phyloP scores from a whole-genome alignment of 2,329 filamentous ascomycete species.

The Aureobasidium sp. region DNA sequence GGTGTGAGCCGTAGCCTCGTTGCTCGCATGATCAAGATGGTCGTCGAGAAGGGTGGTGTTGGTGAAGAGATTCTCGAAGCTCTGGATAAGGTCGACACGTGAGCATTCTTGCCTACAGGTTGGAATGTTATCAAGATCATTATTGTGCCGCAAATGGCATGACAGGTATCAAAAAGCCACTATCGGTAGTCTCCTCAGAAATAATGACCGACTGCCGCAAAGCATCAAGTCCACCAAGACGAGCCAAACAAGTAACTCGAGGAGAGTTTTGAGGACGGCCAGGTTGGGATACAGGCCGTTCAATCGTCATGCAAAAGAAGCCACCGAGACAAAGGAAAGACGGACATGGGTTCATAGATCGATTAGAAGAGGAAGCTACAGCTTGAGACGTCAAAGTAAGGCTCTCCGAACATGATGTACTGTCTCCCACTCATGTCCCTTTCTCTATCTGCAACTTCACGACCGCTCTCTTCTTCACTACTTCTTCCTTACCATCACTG shows the following conservation, averaged over 20 bases:
- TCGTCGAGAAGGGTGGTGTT: conserved; percentile 69
- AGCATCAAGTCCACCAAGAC: not conserved
- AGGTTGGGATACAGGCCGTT: no score
- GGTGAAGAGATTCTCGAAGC: conserved; percentile 81
- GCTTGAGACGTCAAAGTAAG: not conserved
- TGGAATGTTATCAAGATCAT: not conserved
- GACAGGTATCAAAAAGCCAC: not conserved
- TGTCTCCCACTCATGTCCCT: not conserved
- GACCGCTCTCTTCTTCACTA: no score
- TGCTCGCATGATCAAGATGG: conserved; percentile 66
- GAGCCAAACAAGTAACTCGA: not conserved
- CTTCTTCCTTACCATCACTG: not conserved
- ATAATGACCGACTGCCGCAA: not conserved
- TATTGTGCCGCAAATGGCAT: not conserved
- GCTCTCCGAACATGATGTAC: not conserved
- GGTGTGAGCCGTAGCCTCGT: conserved; percentile 72
- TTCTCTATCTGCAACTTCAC: no score
- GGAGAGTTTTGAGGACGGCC: not conserved
- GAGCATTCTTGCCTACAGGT: conserved; percentile 16
- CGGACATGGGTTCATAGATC: not conserved
- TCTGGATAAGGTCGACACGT: conserved; percentile 62
- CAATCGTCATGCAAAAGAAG: not conserved
- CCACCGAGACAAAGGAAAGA: not conserved
- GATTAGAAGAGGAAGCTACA: not conserved
- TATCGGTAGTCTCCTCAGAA: not conserved